Conservation (phyloP, 371 early-diverging fungal species). For the Neoconidiobolus thromboides region DNA sequence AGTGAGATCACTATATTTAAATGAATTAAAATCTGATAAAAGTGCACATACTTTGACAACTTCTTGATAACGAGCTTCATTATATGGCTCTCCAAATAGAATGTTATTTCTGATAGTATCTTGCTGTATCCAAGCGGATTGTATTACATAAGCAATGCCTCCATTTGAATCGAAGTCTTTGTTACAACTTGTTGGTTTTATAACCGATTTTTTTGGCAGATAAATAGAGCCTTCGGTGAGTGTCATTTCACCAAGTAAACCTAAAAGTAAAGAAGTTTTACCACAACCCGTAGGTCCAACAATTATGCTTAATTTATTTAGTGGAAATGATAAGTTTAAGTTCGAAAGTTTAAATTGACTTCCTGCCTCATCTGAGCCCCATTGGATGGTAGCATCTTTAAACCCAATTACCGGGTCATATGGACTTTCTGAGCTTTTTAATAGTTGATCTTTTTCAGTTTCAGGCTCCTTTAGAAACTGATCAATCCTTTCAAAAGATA, state of each 20-base stretch:
- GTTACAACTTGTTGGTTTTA: slow-evolving; percentile 2
- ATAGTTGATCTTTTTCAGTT: slow-evolving; percentile 8
- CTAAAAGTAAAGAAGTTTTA: slow-evolving; percentile 41
- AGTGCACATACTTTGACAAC: slow-evolving; percentile 42
- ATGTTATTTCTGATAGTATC: slow-evolving; percentile 70
- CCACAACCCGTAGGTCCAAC: slow-evolving; percentile 40
- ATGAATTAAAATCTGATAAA: slow-evolving; percentile 49
- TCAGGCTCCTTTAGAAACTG: slow-evolving; percentile 30
- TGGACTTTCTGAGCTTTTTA: slow-evolving; percentile 8
- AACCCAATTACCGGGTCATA: slow-evolving; percentile 18
- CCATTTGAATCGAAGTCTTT: slow-evolving; percentile 19
- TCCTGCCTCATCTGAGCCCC: slow-evolving; percentile 13
- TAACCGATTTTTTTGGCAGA: slow-evolving; percentile 17
- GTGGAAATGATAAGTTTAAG: slow-evolving; percentile 28
- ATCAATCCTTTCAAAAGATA: slow-evolving; percentile 29
- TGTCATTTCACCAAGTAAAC: slow-evolving; percentile 42
- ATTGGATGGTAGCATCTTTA: slow-evolving; percentile 22
- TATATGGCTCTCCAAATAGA: slow-evolving; percentile 52
- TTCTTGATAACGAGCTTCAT: slow-evolving; percentile 37
- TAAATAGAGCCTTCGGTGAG: slow-evolving; percentile 22
- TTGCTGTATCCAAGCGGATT: slow-evolving; percentile 74
- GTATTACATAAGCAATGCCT: slow-evolving; percentile 56
- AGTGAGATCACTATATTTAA: slow-evolving; percentile 74
- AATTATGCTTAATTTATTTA: slow-evolving; percentile 31
- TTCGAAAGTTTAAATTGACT: slow-evolving; percentile 22